Evolutionary conservation across 768 basidiomycete species (phyloP), one percentile per base, ranked within the genome.

Genomic region (Coprinopsis marcescibilis): DNA sequence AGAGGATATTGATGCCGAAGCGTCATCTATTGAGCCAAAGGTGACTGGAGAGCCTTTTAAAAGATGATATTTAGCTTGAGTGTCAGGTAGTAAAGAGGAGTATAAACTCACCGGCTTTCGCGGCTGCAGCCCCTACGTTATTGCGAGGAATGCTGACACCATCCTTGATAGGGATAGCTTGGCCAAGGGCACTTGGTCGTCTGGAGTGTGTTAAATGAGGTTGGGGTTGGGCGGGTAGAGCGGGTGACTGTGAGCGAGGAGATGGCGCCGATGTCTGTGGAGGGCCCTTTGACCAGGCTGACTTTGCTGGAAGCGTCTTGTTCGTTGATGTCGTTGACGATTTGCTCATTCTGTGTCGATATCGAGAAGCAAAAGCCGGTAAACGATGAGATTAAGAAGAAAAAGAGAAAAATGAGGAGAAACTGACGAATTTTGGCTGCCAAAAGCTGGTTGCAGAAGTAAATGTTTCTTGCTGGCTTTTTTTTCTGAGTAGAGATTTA

Each of bases 281-380:
- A 43, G 90, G 90, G 65, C 90, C 89, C 76, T 70, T 85, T 70
- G 86, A 72, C 91, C 91, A 95, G 75, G 89, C 90, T 69, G 89
- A 90, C 76, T 81, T 80, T 73, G 75, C 65, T 65, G 84, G 70
- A 71, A 83, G 65, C 68, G 77, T 76, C 73, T 71, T 83, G 42
- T 50, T 39, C 80, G 83, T 84, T 70, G 78, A 65, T 72, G 71
- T 72, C 66, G 83, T 78, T 57, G 86, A 81, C 70, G 79, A 80
- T 83, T 85, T 92, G 88, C 88, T 94, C 91, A 94, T 94, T 89
- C 87, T 89, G 55, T 6, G 43, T 21, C 26, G 42, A 40, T 48
- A 49, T 27, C 45, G 51, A 57, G 53, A 48, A 55, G 50, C 55
- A 35, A 24, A n/a, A 32, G 40, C 43, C 34, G 32, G 39, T 39